Evolutionary conservation across 208 protist genomes (phyloP).

Genomic region (Porcisia hertigi): DNA sequence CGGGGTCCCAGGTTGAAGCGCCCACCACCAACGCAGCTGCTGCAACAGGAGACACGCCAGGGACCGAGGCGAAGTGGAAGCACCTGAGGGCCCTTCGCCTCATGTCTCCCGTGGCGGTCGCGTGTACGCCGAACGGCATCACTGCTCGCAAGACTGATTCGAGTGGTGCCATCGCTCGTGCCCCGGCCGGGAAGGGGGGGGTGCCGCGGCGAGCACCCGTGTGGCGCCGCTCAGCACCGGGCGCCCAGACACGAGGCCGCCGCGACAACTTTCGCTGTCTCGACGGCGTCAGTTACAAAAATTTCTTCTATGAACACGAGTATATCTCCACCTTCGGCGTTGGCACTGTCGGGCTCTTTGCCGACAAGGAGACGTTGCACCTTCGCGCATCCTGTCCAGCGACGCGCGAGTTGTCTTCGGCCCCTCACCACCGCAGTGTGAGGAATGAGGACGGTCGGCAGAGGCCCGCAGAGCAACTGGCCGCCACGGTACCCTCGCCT

Average conservation of each 20-base stretch:
- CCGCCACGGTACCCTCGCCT: not conserved
- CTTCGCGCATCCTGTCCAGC: not conserved
- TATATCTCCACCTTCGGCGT: constrained; percentile 34
- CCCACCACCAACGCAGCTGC: not conserved
- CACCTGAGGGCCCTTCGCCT: not conserved
- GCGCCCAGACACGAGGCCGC: not conserved
- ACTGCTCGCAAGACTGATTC: not conserved
- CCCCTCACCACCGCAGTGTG: not conserved
- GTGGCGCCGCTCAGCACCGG: not conserved
- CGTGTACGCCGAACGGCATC: not conserved
- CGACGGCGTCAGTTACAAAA: constrained; percentile 23
- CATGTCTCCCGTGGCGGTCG: not conserved
- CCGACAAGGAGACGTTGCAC: constrained; percentile 13
- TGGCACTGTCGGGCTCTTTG: constrained; percentile 60
- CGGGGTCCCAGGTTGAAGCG: not conserved
- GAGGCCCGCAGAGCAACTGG: not conserved
- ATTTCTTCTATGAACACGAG: constrained; percentile 40
- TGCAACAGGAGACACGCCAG: not conserved
- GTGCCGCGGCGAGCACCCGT: not conserved
- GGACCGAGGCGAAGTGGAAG: not conserved
- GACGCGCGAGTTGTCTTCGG: not conserved
- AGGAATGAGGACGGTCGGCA: not conserved
- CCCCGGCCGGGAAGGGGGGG: not conserved
- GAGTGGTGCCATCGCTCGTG: not conserved
- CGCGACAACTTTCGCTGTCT: constrained; percentile 20